Evolutionary conservation across 345 rosid species (phyloP).

Genomic region (Bretschneidera sinensis): DNA sequence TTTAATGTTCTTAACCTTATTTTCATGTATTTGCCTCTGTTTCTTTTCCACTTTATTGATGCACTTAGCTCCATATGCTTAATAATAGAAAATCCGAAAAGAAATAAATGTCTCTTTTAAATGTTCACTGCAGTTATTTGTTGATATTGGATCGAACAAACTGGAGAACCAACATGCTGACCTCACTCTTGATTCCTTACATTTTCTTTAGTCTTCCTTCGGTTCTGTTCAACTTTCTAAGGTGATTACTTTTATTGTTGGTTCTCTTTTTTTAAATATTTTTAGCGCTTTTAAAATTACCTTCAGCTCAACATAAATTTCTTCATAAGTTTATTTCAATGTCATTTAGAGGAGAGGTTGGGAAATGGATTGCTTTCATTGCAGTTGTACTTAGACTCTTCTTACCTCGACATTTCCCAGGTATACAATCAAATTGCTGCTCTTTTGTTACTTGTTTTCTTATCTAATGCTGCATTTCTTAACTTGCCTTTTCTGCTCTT

Average conservation of each 20-base stretch:
- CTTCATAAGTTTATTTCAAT: background rate
- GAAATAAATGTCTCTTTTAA: background rate
- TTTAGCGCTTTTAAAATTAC: background rate
- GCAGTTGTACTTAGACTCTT: constrained; percentile 71
- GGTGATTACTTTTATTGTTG: constrained; percentile 35
- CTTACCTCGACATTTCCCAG: constrained; percentile 75
- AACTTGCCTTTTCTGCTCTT: background rate
- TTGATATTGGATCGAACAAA: constrained; percentile 89
- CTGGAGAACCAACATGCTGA: constrained; percentile 93
- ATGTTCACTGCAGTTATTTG: constrained; percentile 50
- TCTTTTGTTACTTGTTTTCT: background rate
- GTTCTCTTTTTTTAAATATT: background rate
- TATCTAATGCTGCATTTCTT: background rate
- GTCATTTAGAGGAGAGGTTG: constrained; percentile 63
- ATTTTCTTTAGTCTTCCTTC: constrained; percentile 78
- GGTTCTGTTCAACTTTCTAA: constrained; percentile 58
- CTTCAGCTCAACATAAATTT: background rate
- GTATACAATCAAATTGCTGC: constrained; percentile 20
- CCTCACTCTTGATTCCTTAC: constrained; percentile 82
- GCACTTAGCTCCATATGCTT: background rate
- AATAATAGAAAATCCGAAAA: too few species aligned
- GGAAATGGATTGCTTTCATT: constrained; percentile 84
- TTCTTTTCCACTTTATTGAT: background rate
- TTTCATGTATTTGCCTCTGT: background rate
- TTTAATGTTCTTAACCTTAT: constrained; percentile 4